phyloP scores from a whole-genome alignment of 768 basidiomycete species.

The Hebeloma cylindrosporum region DNA sequence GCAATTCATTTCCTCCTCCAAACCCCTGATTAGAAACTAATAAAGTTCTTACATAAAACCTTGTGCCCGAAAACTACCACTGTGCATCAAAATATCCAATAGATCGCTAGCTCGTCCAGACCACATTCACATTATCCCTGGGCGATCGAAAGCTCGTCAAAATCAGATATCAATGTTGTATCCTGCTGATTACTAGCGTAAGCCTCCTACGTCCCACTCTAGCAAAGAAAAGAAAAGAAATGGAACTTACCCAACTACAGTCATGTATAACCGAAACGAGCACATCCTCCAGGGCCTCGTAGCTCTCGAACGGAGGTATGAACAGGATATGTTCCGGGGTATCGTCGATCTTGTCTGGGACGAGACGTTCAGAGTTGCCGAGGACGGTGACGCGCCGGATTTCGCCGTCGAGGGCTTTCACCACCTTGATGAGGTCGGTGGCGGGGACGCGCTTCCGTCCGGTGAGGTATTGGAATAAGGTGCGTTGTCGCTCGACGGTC shows the following conservation, averaged over 20 bases:
- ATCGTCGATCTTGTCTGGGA: constrained; percentile 26
- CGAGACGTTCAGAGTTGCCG: constrained; percentile 26
- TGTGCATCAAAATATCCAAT: neutral
- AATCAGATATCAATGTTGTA: constrained; percentile 11
- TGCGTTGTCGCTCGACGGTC: constrained; percentile 22
- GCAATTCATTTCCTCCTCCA: no score
- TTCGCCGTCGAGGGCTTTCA: constrained; percentile 27
- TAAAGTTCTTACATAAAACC: no score
- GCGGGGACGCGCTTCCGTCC: constrained; percentile 27
- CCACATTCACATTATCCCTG: neutral
- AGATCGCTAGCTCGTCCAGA: neutral
- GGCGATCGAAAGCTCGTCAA: constrained; percentile 8
- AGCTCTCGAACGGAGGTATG: constrained; percentile 25
- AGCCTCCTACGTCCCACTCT: neutral
- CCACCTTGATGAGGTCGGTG: constrained; percentile 26
- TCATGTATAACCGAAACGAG: constrained; percentile 23
- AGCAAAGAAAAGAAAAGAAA: neutral
- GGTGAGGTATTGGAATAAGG: constrained; percentile 24
- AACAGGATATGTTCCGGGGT: constrained; percentile 29
- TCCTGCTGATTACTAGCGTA: constrained; percentile 10
- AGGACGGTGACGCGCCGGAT: constrained; percentile 27
- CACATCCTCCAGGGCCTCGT: constrained; percentile 21
- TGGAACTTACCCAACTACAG: constrained; percentile 23
- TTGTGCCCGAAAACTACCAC: no score
- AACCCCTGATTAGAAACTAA: no score